Percentiles rank a stretch among this genome's conserved stretches.
These are phyloP conservation scores for Phytophthora palmivora DNA, from an alignment of 352 stramenopile species.

Conservation along the genomic window DNA sequence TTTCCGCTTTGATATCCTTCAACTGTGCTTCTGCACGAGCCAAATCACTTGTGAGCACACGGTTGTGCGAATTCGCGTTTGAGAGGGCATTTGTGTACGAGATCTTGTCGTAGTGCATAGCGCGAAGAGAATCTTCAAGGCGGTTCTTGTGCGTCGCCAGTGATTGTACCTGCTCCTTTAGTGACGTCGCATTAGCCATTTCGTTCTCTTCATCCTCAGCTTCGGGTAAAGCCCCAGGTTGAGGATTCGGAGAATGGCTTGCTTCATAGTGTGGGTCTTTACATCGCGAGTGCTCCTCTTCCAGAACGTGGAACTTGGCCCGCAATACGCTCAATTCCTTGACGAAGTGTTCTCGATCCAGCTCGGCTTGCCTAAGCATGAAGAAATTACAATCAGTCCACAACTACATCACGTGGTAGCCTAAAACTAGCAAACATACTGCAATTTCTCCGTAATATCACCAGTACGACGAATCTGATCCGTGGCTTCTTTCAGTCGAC, in stretches of 20 bases:
- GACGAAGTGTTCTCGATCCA: slow-evolving; percentile 55
- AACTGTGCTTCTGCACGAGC: slow-evolving; percentile 62
- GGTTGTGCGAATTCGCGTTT: slow-evolving; percentile 83
- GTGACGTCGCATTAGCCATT: slow-evolving; percentile 9
- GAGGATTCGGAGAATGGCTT: not conserved
- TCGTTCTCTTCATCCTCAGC: slow-evolving; percentile 1
- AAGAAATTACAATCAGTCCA: slow-evolving; percentile 4
- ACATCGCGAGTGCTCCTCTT: slow-evolving; percentile 55
- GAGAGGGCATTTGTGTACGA: slow-evolving; percentile 83
- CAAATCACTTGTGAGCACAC: slow-evolving; percentile 67
- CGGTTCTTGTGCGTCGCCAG: slow-evolving; percentile 63
- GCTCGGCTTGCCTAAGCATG: slow-evolving; percentile 48
- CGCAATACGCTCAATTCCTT: slow-evolving; percentile 58
- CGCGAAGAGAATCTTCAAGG: slow-evolving; percentile 77
- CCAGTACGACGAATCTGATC: slow-evolving; percentile 56
- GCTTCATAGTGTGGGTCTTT: slow-evolving; percentile 6
- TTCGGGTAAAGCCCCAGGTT: slow-evolving; percentile 1
- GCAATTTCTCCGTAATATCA: slow-evolving; percentile 59
- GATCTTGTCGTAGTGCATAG: slow-evolving; percentile 85
- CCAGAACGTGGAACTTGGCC: slow-evolving; percentile 53
- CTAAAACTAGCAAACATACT: slow-evolving; percentile 41
- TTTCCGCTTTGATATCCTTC: slow-evolving; percentile 46
- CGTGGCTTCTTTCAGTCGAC: slow-evolving; percentile 65
- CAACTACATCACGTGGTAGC: not conserved
- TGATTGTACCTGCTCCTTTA: slow-evolving; percentile 66